Evolutionary conservation across 2,329 filamentous ascomycete species (phyloP), one percentile per base, ranked within the genome.

Genomic region (Didymella sp.): DNA sequence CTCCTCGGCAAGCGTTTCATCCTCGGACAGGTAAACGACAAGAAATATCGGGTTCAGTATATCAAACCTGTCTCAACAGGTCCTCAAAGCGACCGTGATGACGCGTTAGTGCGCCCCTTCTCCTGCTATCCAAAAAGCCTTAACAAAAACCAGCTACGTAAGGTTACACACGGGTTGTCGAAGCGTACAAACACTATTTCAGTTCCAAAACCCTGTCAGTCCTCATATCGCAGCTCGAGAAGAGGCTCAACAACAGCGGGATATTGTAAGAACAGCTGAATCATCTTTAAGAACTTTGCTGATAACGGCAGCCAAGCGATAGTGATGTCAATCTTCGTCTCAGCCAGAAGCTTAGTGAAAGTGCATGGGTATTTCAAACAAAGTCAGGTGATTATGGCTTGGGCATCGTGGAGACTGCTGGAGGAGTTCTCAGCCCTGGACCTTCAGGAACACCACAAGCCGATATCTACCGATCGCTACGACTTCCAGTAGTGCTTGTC

Each of bases 11-110:
- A 41, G 28, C 53, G 53, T 19, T 17, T 51, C 42, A 87, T 85
- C 60, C 84, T 88, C 8, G 82, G 73, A 43, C 22, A 17, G 11
- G 13, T 49, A 9, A 59, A 43, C 19, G 56, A 45, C n/a, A 58
- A 56, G 6, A 66, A 56, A 62, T 74, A 65, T 42, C 76, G 77
- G 19, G 82, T 87, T 1, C 81, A 83, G 11, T 96, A 90, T 73
- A 72, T 96, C 51, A 96, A 96, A 73, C 91, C 91, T 0, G 87
- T 96, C 2, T 94, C 90, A 2, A 95, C 91, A 0, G 92, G 91
- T 0, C 82, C 88, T 7, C 70, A 78, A 9, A 77, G 85, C 24
- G 89, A 93, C 52, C 87, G 88, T 15, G 91, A 95, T 76, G 85
- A 89, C 71, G 75, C 80, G 88, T 91, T 80, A 47, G 68, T 46